Percentiles rank a stretch among this genome's conserved stretches.
phyloP scores from a whole-genome alignment of 306 rosid species.

The Dalbergia cochinchinensis region DNA sequence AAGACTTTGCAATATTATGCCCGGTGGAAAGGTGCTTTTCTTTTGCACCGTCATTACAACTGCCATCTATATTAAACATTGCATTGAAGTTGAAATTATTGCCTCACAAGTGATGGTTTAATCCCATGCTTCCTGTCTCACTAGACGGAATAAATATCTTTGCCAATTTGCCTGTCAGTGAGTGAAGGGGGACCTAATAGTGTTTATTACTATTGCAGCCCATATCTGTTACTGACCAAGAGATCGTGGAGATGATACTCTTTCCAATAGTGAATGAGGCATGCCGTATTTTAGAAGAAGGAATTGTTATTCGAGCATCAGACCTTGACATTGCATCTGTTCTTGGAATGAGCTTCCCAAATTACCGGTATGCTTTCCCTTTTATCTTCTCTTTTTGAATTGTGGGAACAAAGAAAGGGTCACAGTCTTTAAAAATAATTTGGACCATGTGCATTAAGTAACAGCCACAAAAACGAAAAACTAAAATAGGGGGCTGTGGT shows the following conservation, averaged over 20 bases:
- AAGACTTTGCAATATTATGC: constrained; percentile 72
- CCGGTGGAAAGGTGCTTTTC: constrained; percentile 78
- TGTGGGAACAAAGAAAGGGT: background rate
- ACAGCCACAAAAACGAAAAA: background rate
- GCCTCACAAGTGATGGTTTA: constrained; percentile 17
- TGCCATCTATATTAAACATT: constrained; percentile 29
- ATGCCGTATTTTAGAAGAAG: constrained; percentile 91
- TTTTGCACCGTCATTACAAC: constrained; percentile 18
- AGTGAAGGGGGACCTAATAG: constrained; percentile 30
- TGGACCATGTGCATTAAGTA: background rate
- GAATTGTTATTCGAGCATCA: constrained; percentile 80
- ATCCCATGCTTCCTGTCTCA: background rate
- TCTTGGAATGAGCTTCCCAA: constrained; percentile 99
- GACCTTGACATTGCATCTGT: constrained; percentile 93
- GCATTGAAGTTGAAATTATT: constrained; percentile 20
- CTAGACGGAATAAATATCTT: constrained; percentile 3
- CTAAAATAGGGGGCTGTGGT: no score
- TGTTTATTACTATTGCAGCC: constrained; percentile 64
- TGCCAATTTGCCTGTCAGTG: background rate
- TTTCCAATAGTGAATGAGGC: constrained; percentile 97
- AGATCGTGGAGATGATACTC: constrained; percentile 91
- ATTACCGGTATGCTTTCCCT: constrained; percentile 63
- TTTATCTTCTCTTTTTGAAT: background rate
- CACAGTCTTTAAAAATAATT: background rate
- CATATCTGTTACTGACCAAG: constrained; percentile 79